These are phyloP conservation scores for Hypomontagnella submonticulosa DNA, from an alignment of 495 filamentous ascomycete genomes.

Conservation along the genomic window DNA sequence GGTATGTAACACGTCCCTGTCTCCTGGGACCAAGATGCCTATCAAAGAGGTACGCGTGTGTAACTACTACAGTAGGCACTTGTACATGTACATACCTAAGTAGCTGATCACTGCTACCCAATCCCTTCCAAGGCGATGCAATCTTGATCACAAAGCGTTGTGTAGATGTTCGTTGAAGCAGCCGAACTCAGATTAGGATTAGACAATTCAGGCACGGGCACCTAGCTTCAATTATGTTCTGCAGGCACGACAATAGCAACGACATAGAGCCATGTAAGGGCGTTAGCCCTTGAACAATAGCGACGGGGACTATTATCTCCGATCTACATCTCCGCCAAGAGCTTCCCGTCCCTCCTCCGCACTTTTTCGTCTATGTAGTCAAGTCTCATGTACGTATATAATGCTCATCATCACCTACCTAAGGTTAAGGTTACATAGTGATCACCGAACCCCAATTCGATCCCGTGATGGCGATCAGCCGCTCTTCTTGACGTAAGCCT, in stretches of 20 bases:
- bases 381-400: background rate
- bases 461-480: conserved; percentile 41
- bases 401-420: conserved; percentile 6
- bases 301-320: conserved; percentile 26
- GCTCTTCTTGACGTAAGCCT: conserved; percentile 41
- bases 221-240: background rate
- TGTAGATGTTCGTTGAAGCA: too few relatives aligned
- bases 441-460: conserved; percentile 16
- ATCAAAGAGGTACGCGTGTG: conserved; percentile 30
- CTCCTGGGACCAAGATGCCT: conserved; percentile 35
- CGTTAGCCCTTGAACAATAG: conserved; percentile 34
- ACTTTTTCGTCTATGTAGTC: conserved; percentile 1
- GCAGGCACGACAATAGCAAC: conserved; percentile 22
- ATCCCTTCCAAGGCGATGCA: background rate
- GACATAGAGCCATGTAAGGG: conserved; percentile 39
- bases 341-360: conserved; percentile 10
- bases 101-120: conserved; percentile 7
- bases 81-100: too few relatives aligned
- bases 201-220: background rate
- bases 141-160: too few relatives aligned
- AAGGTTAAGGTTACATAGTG: conserved; percentile 20
- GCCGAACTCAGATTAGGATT: too few relatives aligned
- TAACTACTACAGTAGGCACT: conserved; percentile 14
- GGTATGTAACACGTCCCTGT: conserved; percentile 39
- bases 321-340: conserved; percentile 34